Conservation (phyloP, 345 rosid genomes). For the Arabis hirsuta region DNA sequence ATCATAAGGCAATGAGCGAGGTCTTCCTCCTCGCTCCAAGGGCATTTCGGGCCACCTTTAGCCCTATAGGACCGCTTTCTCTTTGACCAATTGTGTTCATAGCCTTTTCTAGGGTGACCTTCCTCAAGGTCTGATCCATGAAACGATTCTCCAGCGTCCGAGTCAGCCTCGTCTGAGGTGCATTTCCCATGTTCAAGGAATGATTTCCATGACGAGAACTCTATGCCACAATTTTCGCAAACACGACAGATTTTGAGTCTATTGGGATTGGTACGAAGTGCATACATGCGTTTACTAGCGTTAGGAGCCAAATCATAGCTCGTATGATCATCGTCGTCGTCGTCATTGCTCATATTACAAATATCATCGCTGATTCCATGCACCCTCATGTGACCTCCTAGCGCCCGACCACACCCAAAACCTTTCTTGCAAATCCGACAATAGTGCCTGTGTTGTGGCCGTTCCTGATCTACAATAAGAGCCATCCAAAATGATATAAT, state of each 20-base stretch:
- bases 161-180: constrained; percentile 55
- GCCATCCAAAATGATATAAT: constrained; percentile 11
- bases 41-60: constrained; percentile 53
- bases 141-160: constrained; percentile 51
- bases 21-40: constrained; percentile 83
- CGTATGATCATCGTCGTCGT: constrained; percentile 56
- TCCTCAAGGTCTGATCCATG: constrained; percentile 50
- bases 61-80: constrained; percentile 69
- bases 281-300: constrained; percentile 63
- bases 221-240: constrained; percentile 79
- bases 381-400: constrained; percentile 73
- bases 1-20: constrained; percentile 84
- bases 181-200: constrained; percentile 83
- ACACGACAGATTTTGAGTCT: constrained; percentile 63
- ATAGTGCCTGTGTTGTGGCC: constrained; percentile 51
- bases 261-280: constrained; percentile 67
- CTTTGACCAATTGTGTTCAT: constrained; percentile 57
- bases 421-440: constrained; percentile 72
- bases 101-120: constrained; percentile 38
- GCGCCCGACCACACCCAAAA: constrained; percentile 58
- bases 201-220: constrained; percentile 81
- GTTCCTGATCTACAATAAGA: constrained; percentile 46
- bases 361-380: constrained; percentile 59
- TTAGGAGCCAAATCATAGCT: constrained; percentile 54
- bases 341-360: constrained; percentile 32